Conservation (phyloP, 2,329 filamentous ascomycete genomes). For the Diaporthe sp. region DNA sequence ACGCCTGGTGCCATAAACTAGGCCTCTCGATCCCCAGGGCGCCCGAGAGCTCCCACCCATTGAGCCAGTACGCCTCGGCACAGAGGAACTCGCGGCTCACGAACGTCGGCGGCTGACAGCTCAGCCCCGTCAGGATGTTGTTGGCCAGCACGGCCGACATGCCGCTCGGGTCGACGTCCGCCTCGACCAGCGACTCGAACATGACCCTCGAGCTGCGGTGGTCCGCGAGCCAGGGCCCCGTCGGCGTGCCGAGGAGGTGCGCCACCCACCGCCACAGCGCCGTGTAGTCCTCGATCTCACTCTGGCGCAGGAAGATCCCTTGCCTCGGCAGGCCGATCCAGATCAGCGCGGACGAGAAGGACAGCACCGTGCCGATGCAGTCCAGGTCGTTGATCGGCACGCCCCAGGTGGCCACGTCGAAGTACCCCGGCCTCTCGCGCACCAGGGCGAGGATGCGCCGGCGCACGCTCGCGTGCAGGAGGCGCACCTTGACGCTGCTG, state of each 20-base stretch:
- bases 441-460: slow-evolving; percentile 73
- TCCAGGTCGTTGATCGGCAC: slow-evolving; percentile 83
- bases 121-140: slow-evolving; percentile 80
- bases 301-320: slow-evolving; percentile 73
- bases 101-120: slow-evolving; percentile 74
- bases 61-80: slow-evolving; percentile 77
- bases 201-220: slow-evolving; percentile 67
- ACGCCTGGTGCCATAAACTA: slow-evolving; percentile 66
- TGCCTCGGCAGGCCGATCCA: slow-evolving; percentile 79
- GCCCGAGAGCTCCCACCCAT: slow-evolving; percentile 73
- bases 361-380: slow-evolving; percentile 77
- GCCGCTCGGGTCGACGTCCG: slow-evolving; percentile 75
- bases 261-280: slow-evolving; percentile 83
- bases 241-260: slow-evolving; percentile 78
- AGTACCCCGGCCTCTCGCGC: slow-evolving; percentile 70
- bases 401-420: slow-evolving; percentile 68
- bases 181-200: slow-evolving; percentile 76
- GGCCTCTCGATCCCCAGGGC: slow-evolving; percentile 70
- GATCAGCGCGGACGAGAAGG: slow-evolving; percentile 77
- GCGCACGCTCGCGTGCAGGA: slow-evolving; percentile 77
- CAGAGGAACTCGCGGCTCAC: slow-evolving; percentile 75
- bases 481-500: slow-evolving; percentile 75
- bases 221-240: slow-evolving; percentile 66
- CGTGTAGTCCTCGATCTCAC: slow-evolving; percentile 77
- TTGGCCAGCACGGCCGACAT: slow-evolving; percentile 76